Percentiles rank a stretch among this genome's conserved stretches.
Conservation (phyloP, 1,139 yeast species). For the Hyphopichia fennica region DNA sequence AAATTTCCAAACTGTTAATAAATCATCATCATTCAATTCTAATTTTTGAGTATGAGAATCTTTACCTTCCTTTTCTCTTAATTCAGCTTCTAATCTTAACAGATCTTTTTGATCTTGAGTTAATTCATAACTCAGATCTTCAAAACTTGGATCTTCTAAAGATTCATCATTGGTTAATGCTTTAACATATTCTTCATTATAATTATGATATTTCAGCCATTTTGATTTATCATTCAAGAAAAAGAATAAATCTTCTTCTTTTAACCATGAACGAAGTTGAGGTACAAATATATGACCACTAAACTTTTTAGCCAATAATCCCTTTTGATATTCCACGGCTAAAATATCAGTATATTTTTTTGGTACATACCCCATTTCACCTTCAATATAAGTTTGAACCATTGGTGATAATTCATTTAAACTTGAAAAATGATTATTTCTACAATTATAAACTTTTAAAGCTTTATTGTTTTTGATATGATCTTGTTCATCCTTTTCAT, state of each 20-base stretch:
- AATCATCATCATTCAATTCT: constrained; percentile 19
- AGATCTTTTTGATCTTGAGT: constrained; percentile 20
- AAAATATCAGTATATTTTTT: constrained; percentile 26
- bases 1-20: constrained; percentile 18
- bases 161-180: constrained; percentile 6
- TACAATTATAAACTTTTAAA: constrained; percentile 33
- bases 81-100: constrained; percentile 13
- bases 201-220: constrained; percentile 28
- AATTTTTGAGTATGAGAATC: constrained; percentile 9
- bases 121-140: constrained; percentile 19
- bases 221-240: constrained; percentile 18
- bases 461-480: constrained; percentile 15
- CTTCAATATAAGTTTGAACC: constrained; percentile 29
- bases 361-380: constrained; percentile 43
- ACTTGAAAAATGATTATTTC: constrained; percentile 26
- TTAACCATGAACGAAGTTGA: constrained; percentile 34
- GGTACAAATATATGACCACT: constrained; percentile 26
- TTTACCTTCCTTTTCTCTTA: constrained; percentile 14
- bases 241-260: constrained; percentile 19
- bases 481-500: constrained; percentile 11
- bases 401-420: constrained; percentile 26
- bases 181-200: constrained; percentile 18
- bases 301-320: constrained; percentile 21
- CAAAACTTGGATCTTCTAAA: constrained; percentile 7
- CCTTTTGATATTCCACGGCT: constrained; percentile 30